phyloP scores from a whole-genome alignment of 371 early-diverging fungal species.

The Mucor piriformis region DNA sequence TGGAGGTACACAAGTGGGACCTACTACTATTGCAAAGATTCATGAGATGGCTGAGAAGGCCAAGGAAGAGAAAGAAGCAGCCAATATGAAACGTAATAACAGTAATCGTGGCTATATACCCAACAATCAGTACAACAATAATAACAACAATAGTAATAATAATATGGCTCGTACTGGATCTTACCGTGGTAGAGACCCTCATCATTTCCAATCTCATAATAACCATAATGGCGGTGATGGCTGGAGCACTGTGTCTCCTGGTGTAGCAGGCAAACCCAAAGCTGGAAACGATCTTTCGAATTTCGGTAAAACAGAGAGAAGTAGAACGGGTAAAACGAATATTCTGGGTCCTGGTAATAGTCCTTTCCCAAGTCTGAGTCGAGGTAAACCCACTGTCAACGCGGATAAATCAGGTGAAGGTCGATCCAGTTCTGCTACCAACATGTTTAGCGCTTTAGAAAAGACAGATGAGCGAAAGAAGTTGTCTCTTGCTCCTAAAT shows the following conservation, averaged over 20 bases:
- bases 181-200: constrained; percentile 48
- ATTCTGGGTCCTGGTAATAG: constrained; percentile 64
- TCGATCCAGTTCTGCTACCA: constrained; percentile 44
- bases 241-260: constrained; percentile 63
- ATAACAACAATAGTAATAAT: constrained; percentile 9
- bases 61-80: constrained; percentile 62
- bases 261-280: constrained; percentile 33
- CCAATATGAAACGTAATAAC: constrained; percentile 66
- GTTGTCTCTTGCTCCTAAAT: constrained; percentile 41
- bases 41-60: constrained; percentile 75
- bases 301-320: constrained; percentile 79
- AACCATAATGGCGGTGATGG: constrained; percentile 57
- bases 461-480: constrained; percentile 44
- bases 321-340: constrained; percentile 52
- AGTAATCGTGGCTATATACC: constrained; percentile 62
- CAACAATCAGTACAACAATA: constrained; percentile 16
- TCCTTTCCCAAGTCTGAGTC: constrained; percentile 57
- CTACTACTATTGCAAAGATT: constrained; percentile 90
- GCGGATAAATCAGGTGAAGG: constrained; percentile 33
- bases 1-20: constrained; percentile 62
- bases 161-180: constrained; percentile 66
- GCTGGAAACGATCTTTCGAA: constrained; percentile 69
- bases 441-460: constrained; percentile 63
- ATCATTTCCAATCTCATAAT: constrained; percentile 5
- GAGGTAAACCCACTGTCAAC: constrained; percentile 31